Conservation (phyloP, 2,329 filamentous ascomycete genomes). For the Fusarium continuum region DNA sequence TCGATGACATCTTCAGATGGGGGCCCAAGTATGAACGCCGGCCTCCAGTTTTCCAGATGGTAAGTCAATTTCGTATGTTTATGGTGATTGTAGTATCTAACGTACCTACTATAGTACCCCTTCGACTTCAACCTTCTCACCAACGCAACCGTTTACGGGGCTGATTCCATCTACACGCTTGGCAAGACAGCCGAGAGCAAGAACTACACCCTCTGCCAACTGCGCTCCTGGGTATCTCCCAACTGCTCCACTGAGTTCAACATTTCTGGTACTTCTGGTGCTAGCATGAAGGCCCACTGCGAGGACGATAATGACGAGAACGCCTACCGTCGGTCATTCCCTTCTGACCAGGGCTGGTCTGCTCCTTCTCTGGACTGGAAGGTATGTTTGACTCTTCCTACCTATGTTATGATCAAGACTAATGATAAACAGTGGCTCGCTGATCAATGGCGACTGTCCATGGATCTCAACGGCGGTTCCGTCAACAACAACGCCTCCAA, state of each 20-base stretch:
- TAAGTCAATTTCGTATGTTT: constrained; percentile 42
- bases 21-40: constrained; percentile 59
- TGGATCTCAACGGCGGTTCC: constrained; percentile 66
- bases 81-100: background rate
- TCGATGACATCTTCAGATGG: constrained; percentile 78
- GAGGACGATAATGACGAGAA: constrained; percentile 63
- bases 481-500: constrained; percentile 66
- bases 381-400: constrained; percentile 19
- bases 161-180: constrained; percentile 72
- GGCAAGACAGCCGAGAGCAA: constrained; percentile 55
- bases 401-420: background rate
- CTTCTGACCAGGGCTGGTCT: constrained; percentile 44
- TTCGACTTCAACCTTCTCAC: constrained; percentile 71
- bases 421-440: constrained; percentile 54
- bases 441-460: constrained; percentile 61
- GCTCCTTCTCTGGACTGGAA: constrained; percentile 60
- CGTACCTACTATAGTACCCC: constrained; percentile 56
- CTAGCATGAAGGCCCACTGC: constrained; percentile 68
- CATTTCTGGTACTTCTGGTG: constrained; percentile 65
- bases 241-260: constrained; percentile 72
- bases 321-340: constrained; percentile 61
- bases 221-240: constrained; percentile 70
- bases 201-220: constrained; percentile 73
- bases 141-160: constrained; percentile 57
- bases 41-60: constrained; percentile 62